Evolutionary conservation across 2,329 filamentous ascomycete species (phyloP), one percentile per base, ranked within the genome.

Genomic region (Claviceps spartinae): DNA sequence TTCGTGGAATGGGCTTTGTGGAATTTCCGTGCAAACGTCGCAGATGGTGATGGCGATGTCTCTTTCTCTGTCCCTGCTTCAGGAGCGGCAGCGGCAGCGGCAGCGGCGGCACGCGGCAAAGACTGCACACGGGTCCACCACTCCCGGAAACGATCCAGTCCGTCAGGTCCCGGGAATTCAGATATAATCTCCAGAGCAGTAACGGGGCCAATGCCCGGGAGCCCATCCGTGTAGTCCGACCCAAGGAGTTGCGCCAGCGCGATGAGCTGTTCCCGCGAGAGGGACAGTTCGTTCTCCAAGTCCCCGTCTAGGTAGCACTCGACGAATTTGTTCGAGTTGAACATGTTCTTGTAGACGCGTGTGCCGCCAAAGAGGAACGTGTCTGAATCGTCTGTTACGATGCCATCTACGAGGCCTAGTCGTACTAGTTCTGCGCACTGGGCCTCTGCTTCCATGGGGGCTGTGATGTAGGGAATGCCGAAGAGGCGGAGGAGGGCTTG

Each of bases 301-400:
- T 98, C 93, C 0, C 73, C 74, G 2, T 82, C 72, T 9, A 98
- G 77, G 64, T 97, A 98, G 69, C 93, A 97, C 69, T 98, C 93
- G 43, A 98, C 93, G 60, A 88, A 95, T 65, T 98, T 98, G 67
- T 93, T 93, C 60, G 88, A 85, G 68, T 96, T 98, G 75, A 98
- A 98, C 89, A 98, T 95, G 72, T 98, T 98, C 68, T 98, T 98
- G 75, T 98, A 98, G 22, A 98, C 86, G 18, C 91, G 78, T 0
- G 89, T 98, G 40, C 93, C 94, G 18, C 93, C 94, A 66, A 98
- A 98, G 1, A 98, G 78, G 62, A 98, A 98, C 0, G 85, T 94
- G 72, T 98, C 93, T 2, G 86, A 94, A 65, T 98, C 93, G 62
- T 98, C 93, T 0, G 94, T 98, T 34, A 98, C 90, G 55, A 98